Conservation (phyloP, 2,329 filamentous ascomycete species). For the Alternaria sp. region DNA sequence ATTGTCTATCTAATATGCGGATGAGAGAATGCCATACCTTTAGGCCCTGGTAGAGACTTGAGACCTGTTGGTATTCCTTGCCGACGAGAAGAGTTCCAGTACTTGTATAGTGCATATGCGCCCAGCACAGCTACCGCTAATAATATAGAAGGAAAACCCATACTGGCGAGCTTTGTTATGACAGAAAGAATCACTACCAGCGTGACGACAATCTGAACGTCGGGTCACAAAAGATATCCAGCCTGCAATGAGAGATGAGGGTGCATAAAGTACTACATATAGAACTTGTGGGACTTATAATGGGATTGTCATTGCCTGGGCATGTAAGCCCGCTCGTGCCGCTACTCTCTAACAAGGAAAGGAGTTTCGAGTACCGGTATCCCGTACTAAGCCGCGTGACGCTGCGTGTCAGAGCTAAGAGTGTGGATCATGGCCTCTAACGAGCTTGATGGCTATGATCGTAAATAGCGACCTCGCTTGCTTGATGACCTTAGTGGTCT, state of each 20-base stretch:
- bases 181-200: constrained; percentile 10
- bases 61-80: constrained; percentile 45
- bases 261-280: constrained; percentile 42
- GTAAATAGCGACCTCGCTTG: constrained; percentile 25
- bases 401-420: constrained; percentile 32
- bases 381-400: constrained; percentile 27
- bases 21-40: constrained; percentile 43
- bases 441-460: constrained; percentile 16
- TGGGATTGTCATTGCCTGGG: constrained; percentile 28
- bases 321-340: constrained; percentile 26
- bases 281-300: constrained; percentile 28
- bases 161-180: constrained; percentile 27
- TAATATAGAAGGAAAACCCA: constrained; percentile 45
- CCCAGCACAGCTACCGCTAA: constrained; percentile 34
- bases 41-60: constrained; percentile 53
- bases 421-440: constrained; percentile 31
- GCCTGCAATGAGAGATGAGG: constrained; percentile 16
- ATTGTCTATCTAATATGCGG: constrained; percentile 4
- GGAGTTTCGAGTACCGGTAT: constrained; percentile 36
- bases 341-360: constrained; percentile 23
- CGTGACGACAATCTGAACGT: constrained; percentile 18
- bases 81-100: constrained; percentile 36
- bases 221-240: constrained; percentile 23
- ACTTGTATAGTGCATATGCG: constrained; percentile 44
- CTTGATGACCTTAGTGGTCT: constrained; percentile 24